Base-by-base conservation (phyloP, 208 protist species). In the Leptomonas seymouri region DNA sequence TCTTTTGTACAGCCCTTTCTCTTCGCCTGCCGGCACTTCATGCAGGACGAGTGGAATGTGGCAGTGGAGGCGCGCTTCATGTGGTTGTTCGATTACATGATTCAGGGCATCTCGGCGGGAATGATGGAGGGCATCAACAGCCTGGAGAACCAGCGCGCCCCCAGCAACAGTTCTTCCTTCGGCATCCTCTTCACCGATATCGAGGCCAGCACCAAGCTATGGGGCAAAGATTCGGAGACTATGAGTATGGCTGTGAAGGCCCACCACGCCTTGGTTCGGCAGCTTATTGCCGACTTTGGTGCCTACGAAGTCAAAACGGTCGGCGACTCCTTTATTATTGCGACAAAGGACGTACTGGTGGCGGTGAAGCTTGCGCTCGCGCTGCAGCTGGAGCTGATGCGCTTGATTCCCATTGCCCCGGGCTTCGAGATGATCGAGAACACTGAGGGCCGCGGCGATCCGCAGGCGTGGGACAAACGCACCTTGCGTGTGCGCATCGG, bases 221-320 rank as follows among this genome's bases (percentile, higher is more conserved):
- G 93, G 90, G 73, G 83, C 59, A 82, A 68, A 46, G 60, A 91
- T 66, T 36, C 87, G 28, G 42, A 80, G 58, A 56, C 73, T 28
- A 97, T 95, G 91, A 67, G 62, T 49, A 16, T 68, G 9, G 77
- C 86, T 11, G 74, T 94, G 11, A 82, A 91, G 67, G 78, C 85
- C 12, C 86, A 97, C 63, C 81, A 93, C 36, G 59, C 73, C 27
- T 53, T 93, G 25, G 81, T 95, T 28, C 87, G 89, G 11, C 73
- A 60, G 16, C 63, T 87, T 18, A 89, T 97, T 45, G 79, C 81
- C 12, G 57, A 86, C 50, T 85, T 85, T 54, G 70, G 76, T 28
- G 93, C 84, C 16, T 91, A 93, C 51, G 91, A 96, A 66, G 91
- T 96, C 21, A 96, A 94, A 76, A 89, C 78, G 7, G 76, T 93